phyloP scores from a whole-genome alignment of 352 stramenopile species.

The Phytophthora pluvialis region DNA sequence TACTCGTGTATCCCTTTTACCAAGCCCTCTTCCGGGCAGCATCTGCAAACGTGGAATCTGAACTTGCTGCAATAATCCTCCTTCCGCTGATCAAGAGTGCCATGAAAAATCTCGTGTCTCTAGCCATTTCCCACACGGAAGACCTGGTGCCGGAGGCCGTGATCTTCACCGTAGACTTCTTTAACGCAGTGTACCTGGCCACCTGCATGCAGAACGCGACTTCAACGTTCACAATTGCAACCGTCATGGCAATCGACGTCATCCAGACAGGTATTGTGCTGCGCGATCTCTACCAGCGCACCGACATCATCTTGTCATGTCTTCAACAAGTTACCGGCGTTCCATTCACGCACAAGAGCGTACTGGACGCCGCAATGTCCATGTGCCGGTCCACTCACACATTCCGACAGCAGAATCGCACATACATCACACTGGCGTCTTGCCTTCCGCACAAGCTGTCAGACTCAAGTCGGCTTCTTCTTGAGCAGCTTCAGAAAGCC shows the following conservation, averaged over 20 bases:
- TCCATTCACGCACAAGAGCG: no score
- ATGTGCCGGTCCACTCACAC: no score
- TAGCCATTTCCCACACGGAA: conserved; percentile 3
- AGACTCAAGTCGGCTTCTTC: no score
- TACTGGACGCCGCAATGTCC: no score
- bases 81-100: conserved; percentile 8
- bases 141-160: conserved; percentile 10
- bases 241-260: conserved; percentile 25
- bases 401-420: no score
- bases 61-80: conserved; percentile 1
- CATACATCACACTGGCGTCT: no score
- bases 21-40: no score
- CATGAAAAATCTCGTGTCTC: conserved; percentile 16
- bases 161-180: conserved; percentile 19
- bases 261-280: background rate
- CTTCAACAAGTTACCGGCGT: no score
- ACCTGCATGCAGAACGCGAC: conserved; percentile 21
- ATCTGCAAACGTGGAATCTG: background rate
- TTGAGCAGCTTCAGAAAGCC: no score
- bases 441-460: no score
- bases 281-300: background rate
- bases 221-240: background rate
- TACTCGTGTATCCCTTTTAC: no score
- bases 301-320: no score
- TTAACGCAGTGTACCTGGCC: conserved; percentile 24